Evolutionary conservation across 345 rosid genomes (phyloP), one percentile per base, ranked within the genome.

Genomic region (Lepidium didymum): DNA sequence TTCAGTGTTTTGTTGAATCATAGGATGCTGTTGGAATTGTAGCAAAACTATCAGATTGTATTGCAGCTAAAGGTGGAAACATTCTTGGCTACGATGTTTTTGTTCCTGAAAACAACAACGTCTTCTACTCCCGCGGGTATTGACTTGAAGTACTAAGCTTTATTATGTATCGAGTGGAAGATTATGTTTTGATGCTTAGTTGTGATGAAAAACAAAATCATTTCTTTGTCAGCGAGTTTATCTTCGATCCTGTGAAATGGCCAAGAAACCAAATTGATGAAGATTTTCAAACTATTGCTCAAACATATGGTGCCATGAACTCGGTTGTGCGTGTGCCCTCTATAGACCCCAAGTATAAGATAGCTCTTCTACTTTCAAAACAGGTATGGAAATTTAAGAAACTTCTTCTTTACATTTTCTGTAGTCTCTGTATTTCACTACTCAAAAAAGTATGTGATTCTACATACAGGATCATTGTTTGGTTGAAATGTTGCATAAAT

Each of bases 91-190:
- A 92, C 16, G 97, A 94, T 81, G 87, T 94, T 64, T 94, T 91
- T 64, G 97, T 94, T 50, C 97, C 96, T 8, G 84, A 88, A 16
- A 86, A 84, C 52, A 84, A 79, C 63, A 82, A 81, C 41, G 89
- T 94, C 37, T 94, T 94, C 73, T 94, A 94, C 78, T 94, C 91
- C n/a, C 81, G 99, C 70, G 91, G 95, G 97, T 90, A 64, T 23
- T 55, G 31, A 36, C 16, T 36, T 56, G 9, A 34, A 34, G 10
- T 54, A 18, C 42, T 35, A 21, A 56, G 45, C 33, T 56, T 35
- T 3, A 10, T 21, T 7, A 3, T 56, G 45, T 37, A 4, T 7
- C 2, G 21, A 38, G 11, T 60, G 50, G 49, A 37, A 18, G 23
- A 13, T 50, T 50, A 2, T 41, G 62, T 42, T 31, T 61, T 49